Conservation (phyloP, 495 filamentous ascomycete species). For the Penicillium taxi region DNA sequence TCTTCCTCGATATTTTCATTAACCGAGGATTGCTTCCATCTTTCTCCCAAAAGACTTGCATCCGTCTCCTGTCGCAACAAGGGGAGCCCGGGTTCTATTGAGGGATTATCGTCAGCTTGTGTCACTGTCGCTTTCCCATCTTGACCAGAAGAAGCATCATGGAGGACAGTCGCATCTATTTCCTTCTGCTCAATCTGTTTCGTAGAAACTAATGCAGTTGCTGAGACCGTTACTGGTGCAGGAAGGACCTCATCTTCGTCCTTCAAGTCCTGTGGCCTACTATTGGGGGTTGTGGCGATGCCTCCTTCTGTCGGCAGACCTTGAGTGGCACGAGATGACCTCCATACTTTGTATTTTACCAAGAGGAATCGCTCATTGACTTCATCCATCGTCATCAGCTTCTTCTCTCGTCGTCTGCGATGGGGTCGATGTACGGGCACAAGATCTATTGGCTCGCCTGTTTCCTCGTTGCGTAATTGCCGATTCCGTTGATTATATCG, state of each 20-base stretch:
- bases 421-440: slow-evolving; percentile 71
- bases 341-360: slow-evolving; percentile 93
- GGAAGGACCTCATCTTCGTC: slow-evolving; percentile 11
- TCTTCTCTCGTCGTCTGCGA: slow-evolving; percentile 85
- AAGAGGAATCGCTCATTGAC: slow-evolving; percentile 96
- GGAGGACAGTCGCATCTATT: slow-evolving; percentile 11
- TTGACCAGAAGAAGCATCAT: slow-evolving; percentile 6
- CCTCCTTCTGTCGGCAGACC: slow-evolving; percentile 81
- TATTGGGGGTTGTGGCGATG: slow-evolving; percentile 61
- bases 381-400: slow-evolving; percentile 97
- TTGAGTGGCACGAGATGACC: slow-evolving; percentile 69
- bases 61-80: neutral
- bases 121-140: neutral
- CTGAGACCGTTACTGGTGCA: slow-evolving; percentile 5
- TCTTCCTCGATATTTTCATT: slow-evolving; percentile 27
- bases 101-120: slow-evolving; percentile 16
- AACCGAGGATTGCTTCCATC: slow-evolving; percentile 14
- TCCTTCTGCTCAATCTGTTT: slow-evolving; percentile 13
- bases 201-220: neutral
- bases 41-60: slow-evolving; percentile 7
- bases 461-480: slow-evolving; percentile 65
- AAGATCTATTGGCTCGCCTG: slow-evolving; percentile 78
- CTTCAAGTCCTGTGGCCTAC: slow-evolving; percentile 23
- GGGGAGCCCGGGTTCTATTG: neutral
- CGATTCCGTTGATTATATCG: slow-evolving; percentile 94